A percentile compares a stretch with the other conserved stretches of the same genome.
These are phyloP conservation scores for Albophoma yamanashiensis DNA, from an alignment of 2,329 filamentous ascomycete genomes.

Conservation along the genomic window DNA sequence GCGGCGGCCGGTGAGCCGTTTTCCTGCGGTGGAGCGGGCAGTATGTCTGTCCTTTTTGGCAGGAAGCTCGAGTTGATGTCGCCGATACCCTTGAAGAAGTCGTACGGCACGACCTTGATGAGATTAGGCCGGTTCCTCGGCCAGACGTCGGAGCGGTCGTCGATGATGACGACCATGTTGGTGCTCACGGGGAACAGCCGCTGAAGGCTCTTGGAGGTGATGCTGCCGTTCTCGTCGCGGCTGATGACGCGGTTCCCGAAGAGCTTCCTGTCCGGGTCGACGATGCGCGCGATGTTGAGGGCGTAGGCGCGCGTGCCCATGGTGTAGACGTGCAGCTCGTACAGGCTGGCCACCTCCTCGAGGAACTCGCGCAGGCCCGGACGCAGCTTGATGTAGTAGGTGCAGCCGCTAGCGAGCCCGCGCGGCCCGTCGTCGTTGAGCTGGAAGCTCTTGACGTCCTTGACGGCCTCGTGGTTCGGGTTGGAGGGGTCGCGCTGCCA, in stretches of 20 bases:
- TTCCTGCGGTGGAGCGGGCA: constrained; percentile 19
- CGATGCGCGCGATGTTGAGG: constrained; percentile 79
- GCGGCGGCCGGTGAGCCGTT: constrained; percentile 11
- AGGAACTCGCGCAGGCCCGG: constrained; percentile 79
- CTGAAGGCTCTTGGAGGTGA: constrained; percentile 82
- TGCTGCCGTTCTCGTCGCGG: constrained; percentile 90
- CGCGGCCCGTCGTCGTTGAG: constrained; percentile 74
- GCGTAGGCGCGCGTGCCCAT: constrained; percentile 99
- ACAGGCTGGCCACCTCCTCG: constrained; percentile 64
- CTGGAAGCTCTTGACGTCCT: constrained; percentile 81
- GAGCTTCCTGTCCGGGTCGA: constrained; percentile 79
- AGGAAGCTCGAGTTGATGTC: constrained; percentile 98
- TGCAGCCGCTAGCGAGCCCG: constrained; percentile 60
- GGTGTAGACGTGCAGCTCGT: constrained; percentile 96
- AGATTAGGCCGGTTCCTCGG: constrained; percentile 80
- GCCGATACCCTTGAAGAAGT: constrained; percentile 96
- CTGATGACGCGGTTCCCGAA: constrained; percentile 95
- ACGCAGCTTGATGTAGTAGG: constrained; percentile 97
- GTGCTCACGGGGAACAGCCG: constrained; percentile 92
- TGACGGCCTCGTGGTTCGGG: constrained; percentile 83
- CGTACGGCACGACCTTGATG: constrained; percentile 89
- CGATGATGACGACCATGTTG: constrained; percentile 98
- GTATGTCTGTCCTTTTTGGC: constrained; percentile 58
- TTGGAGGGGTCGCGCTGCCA: constrained; percentile 86
- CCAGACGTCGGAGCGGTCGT: constrained; percentile 96